phyloP scores from a whole-genome alignment of 2,329 filamentous ascomycete genomes.

The Aureobasidium lini region DNA sequence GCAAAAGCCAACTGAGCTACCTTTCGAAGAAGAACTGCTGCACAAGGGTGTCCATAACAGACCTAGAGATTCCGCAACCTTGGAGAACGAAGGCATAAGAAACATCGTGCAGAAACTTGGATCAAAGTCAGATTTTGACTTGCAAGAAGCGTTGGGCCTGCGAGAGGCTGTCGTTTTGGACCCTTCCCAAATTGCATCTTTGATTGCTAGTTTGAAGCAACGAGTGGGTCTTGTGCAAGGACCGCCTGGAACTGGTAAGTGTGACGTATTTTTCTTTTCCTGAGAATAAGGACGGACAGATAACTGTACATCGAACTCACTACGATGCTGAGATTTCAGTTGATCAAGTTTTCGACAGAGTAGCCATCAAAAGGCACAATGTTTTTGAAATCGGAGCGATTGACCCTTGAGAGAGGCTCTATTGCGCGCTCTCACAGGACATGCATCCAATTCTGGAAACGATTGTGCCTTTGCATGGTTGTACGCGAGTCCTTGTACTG shows the following conservation, averaged over 20 bases:
- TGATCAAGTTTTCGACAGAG: no score
- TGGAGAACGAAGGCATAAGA: not conserved
- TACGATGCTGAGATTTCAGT: no score
- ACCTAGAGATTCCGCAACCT: slow-evolving; percentile 14
- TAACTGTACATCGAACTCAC: no score
- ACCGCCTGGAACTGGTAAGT: slow-evolving; percentile 64
- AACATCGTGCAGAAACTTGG: not conserved
- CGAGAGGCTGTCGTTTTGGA: slow-evolving; percentile 43
- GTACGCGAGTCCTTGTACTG: no score
- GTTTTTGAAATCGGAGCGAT: no score
- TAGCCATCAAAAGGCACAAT: no score
- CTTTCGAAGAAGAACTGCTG: slow-evolving; percentile 13
- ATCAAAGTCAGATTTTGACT: slow-evolving; percentile 15
- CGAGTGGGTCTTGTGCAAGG: slow-evolving; percentile 59
- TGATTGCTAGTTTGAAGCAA: slow-evolving; percentile 47
- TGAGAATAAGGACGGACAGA: no score
- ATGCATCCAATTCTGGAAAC: no score
- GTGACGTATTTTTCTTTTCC: no score
- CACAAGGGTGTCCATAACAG: slow-evolving; percentile 24
- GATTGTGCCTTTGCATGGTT: no score
- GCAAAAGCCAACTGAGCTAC: slow-evolving; percentile 10
- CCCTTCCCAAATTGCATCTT: slow-evolving; percentile 39
- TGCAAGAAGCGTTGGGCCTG: slow-evolving; percentile 27
- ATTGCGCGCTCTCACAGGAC: no score
- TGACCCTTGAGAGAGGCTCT: no score